Percentiles rank a stretch among this genome's conserved stretches.
Conservation (phyloP, 2,329 filamentous ascomycete species). For the Clarireedia hainanense region DNA sequence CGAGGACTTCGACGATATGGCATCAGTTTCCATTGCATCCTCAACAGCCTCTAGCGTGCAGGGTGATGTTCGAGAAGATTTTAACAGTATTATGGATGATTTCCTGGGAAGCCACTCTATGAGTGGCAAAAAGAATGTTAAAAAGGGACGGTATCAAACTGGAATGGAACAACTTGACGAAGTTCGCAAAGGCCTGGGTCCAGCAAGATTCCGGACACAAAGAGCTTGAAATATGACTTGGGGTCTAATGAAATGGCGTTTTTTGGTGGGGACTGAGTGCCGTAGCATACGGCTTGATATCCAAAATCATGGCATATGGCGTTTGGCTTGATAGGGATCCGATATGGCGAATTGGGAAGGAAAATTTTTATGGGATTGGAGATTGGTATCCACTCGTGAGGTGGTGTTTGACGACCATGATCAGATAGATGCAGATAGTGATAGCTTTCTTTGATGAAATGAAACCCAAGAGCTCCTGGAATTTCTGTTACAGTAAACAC, state of each 20-base stretch:
- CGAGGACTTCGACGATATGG: conserved; percentile 54
- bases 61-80: conserved; percentile 66
- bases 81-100: conserved; percentile 86
- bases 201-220: conserved; percentile 50
- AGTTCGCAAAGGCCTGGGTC: conserved; percentile 71
- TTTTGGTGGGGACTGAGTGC: background rate
- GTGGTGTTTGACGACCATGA: too few relatives aligned
- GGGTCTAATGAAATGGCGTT: background rate
- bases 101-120: conserved; percentile 72
- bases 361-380: background rate
- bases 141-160: conserved; percentile 71
- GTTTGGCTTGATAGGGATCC: conserved; percentile 2
- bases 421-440: too few relatives aligned
- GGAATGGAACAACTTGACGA: conserved; percentile 89
- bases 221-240: conserved; percentile 13
- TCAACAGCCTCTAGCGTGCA: conserved; percentile 59
- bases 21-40: conserved; percentile 54
- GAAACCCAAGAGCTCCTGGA: too few relatives aligned
- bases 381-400: too few relatives aligned
- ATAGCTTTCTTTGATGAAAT: too few relatives aligned
- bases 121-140: conserved; percentile 65
- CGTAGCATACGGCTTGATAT: background rate
- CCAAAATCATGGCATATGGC: background rate
- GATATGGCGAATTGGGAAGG: background rate
- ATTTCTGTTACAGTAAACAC: too few relatives aligned